Evolutionary conservation across 345 rosid genomes (phyloP).

Genomic region (Citrus maxima): DNA sequence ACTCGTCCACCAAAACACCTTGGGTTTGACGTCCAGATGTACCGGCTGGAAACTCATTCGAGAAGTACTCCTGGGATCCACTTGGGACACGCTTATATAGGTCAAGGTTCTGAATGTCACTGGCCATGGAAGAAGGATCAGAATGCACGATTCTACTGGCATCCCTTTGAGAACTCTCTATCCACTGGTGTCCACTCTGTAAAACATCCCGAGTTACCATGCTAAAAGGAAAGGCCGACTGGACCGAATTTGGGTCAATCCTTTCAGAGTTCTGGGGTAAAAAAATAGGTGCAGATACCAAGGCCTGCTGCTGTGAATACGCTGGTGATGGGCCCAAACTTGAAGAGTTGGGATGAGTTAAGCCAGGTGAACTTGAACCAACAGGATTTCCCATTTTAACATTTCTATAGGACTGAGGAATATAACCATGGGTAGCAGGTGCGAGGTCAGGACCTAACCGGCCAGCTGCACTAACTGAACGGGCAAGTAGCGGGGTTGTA

Average conservation of each 20-base stretch:
- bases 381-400: conserved; percentile 69
- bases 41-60: conserved; percentile 37
- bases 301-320: conserved; percentile 38
- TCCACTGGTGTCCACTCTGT: conserved; percentile 54
- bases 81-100: conserved; percentile 22
- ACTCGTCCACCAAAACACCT: conserved; percentile 62
- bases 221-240: conserved; percentile 44
- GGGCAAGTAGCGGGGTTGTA: conserved; percentile 58
- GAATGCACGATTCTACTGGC: conserved; percentile 24
- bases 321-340: conserved; percentile 45
- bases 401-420: conserved; percentile 75
- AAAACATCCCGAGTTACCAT: conserved; percentile 43
- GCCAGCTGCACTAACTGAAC: conserved; percentile 83
- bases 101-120: conserved; percentile 33
- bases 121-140: conserved; percentile 32
- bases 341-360: conserved; percentile 41
- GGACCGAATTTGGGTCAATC: conserved; percentile 40
- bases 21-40: conserved; percentile 52
- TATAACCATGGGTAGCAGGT: conserved; percentile 44
- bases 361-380: conserved; percentile 52
- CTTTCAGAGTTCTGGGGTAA: conserved; percentile 43
- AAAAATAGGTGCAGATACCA: conserved; percentile 45
- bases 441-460: conserved; percentile 68
- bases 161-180: conserved; percentile 52
- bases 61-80: conserved; percentile 31